These are phyloP conservation scores for Medicago lupulina DNA, from an alignment of 306 rosid genomes.

Conservation along the genomic window DNA sequence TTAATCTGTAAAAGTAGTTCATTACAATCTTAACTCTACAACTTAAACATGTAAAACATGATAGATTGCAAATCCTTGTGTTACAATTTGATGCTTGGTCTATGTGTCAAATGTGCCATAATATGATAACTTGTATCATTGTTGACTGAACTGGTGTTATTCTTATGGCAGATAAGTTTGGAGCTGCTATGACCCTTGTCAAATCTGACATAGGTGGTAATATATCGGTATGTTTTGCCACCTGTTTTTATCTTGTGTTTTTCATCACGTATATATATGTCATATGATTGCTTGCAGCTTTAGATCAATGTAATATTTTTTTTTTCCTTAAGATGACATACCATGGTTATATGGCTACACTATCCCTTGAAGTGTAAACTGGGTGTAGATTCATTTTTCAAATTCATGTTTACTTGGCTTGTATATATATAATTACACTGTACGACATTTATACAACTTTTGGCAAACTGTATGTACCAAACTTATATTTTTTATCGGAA, in stretches of 20 bases:
- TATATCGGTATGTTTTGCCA: constrained; percentile 61
- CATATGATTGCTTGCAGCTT: constrained; percentile 27
- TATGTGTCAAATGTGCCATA: constrained; percentile 23
- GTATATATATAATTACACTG: constrained; percentile 15
- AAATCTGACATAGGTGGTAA: constrained; percentile 90
- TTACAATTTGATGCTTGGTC: constrained; percentile 11
- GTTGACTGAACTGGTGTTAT: constrained; percentile 36
- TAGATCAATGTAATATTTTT: not conserved
- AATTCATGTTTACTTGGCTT: constrained; percentile 17
- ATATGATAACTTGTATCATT: not conserved
- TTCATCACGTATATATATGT: not conserved
- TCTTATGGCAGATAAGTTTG: constrained; percentile 80
- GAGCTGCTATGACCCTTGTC: constrained; percentile 94
- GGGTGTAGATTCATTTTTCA: constrained; percentile 6
- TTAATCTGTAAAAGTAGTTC: constrained; percentile 10
- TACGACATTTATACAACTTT: constrained; percentile 4
- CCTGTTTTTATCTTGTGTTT: not conserved
- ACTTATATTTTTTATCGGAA: not conserved
- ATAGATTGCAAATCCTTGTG: constrained; percentile 16
- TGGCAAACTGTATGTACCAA: not conserved
- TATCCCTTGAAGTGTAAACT: constrained; percentile 19
- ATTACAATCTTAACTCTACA: constrained; percentile 5
- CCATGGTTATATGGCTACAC: constrained; percentile 6
- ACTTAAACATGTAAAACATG: constrained; percentile 7
- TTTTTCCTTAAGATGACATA: not conserved